A percentile compares a stretch with the other conserved stretches of the same genome.
phyloP scores from a whole-genome alignment of 192 early-diverging fungal species.

The Ramicandelaber brevisporus region DNA sequence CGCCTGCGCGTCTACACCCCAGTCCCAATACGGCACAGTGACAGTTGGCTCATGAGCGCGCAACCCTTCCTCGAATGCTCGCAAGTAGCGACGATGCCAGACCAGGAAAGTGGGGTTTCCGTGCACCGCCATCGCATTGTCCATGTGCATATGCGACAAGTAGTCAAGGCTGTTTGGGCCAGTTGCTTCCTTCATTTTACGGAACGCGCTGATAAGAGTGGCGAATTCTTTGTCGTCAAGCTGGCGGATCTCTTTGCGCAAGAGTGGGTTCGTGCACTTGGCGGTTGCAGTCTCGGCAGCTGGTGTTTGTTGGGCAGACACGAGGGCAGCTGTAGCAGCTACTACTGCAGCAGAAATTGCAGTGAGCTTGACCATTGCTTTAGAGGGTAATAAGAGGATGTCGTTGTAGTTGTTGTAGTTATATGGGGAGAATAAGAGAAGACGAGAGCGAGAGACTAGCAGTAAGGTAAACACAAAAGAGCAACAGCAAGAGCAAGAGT shows the following conservation, averaged over 20 bases:
- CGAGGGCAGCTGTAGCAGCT: too few species aligned
- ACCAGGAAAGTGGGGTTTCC: slow-evolving; percentile 18
- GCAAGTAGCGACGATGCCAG: slow-evolving; percentile 24
- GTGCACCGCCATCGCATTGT: slow-evolving; percentile 16
- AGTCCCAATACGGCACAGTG: slow-evolving; percentile 21
- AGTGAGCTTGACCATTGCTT: too few species aligned
- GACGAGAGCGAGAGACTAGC: too few species aligned
- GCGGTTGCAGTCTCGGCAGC: neutral
- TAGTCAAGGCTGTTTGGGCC: slow-evolving; percentile 4
- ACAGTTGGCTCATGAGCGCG: slow-evolving; percentile 17
- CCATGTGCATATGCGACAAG: slow-evolving; percentile 15
- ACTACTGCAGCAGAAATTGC: too few species aligned
- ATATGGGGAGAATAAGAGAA: too few species aligned
- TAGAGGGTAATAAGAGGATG: too few species aligned
- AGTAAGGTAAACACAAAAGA: too few species aligned
- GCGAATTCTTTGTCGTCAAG: neutral
- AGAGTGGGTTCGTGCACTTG: neutral
- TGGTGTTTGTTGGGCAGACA: too few species aligned
- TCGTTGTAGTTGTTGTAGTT: too few species aligned
- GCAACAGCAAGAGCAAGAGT: too few species aligned
- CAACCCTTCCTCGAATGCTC: slow-evolving; percentile 19
- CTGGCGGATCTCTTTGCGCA: slow-evolving; percentile 1
- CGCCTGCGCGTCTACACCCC: slow-evolving; percentile 17
- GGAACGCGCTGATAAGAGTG: slow-evolving; percentile 1
- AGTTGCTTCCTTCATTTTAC: neutral